Evolutionary conservation across 139 green algal species (phyloP).

Genomic region (Pycnococcus provasolii): DNA sequence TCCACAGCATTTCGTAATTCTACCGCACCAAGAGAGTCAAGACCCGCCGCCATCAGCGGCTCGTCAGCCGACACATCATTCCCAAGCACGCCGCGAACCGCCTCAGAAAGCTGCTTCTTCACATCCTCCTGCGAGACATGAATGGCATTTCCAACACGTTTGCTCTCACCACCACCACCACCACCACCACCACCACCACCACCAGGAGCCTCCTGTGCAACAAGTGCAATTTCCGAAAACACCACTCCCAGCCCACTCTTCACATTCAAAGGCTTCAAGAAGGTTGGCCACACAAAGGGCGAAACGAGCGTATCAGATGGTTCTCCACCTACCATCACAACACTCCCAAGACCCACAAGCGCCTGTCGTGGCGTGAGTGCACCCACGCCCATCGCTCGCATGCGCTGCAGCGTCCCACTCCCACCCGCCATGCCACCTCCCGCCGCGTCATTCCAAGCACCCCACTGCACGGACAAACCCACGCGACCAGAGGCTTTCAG

Average conservation of each 20-base stretch:
- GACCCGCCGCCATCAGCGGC: neutral
- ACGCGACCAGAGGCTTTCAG: neutral
- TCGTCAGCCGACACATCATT: neutral
- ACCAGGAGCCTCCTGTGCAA: too few relatives aligned
- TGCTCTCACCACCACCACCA: too few relatives aligned
- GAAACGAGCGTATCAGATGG: too few relatives aligned
- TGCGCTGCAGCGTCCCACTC: constrained; percentile 34
- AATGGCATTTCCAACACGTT: too few relatives aligned
- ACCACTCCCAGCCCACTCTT: too few relatives aligned
- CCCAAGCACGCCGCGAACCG: constrained; percentile 18
- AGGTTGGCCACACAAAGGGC: too few relatives aligned
- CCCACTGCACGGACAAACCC: constrained; percentile 63
- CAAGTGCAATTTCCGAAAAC: too few relatives aligned
- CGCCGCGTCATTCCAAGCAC: constrained; percentile 57
- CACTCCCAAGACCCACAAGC: neutral
- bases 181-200: too few relatives aligned
- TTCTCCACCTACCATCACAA: neutral
- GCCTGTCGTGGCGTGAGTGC: constrained; percentile 34
- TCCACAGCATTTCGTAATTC: constrained; percentile 5
- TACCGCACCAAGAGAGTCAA: constrained; percentile 2
- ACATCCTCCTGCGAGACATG: too few relatives aligned
- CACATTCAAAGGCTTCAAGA: too few relatives aligned
- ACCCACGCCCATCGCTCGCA: constrained; percentile 58
- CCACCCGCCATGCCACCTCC: constrained; percentile 58
- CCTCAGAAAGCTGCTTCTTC: neutral